These are phyloP conservation scores for Oryza rufipogon DNA, from an alignment of 176 grass and related monocot species.

Conservation along the genomic window DNA sequence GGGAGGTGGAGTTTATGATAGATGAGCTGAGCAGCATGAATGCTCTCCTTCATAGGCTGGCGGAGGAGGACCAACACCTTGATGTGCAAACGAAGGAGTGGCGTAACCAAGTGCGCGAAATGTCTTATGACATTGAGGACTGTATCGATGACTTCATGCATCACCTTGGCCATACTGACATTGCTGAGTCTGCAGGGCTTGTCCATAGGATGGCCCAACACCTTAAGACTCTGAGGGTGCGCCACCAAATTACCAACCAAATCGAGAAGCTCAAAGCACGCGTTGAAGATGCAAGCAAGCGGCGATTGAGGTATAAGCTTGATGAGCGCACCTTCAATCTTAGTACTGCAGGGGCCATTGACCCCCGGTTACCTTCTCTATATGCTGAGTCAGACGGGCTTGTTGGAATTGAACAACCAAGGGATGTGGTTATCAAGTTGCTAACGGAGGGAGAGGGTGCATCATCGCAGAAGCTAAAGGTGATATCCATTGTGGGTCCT, in stretches of 20 bases:
- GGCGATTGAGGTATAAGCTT: slow-evolving; percentile 28
- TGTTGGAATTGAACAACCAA: neutral
- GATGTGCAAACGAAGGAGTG: slow-evolving; percentile 35
- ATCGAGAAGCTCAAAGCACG: slow-evolving; percentile 14
- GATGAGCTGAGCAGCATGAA: slow-evolving; percentile 43
- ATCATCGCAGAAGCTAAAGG: slow-evolving; percentile 16
- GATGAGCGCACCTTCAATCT: slow-evolving; percentile 6
- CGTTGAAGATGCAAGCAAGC: slow-evolving; percentile 25
- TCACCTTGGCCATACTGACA: neutral
- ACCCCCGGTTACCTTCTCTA: slow-evolving; percentile 1
- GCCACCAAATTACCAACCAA: neutral
- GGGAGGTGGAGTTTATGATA: slow-evolving; percentile 34
- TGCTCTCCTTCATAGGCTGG: slow-evolving; percentile 10
- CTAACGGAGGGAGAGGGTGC: neutral
- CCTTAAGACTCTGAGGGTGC: neutral
- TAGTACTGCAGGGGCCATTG: neutral
- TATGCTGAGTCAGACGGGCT: slow-evolving; percentile 20
- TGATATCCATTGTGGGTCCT: slow-evolving; percentile 32
- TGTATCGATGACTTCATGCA: neutral
- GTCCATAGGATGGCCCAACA: neutral
- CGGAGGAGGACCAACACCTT: slow-evolving; percentile 2
- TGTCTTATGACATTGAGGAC: slow-evolving; percentile 39
- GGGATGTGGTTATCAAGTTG: neutral
- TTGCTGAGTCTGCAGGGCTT: neutral
- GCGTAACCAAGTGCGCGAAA: slow-evolving; percentile 19